These are phyloP conservation scores for Physcomitrium patens DNA, from an alignment of 225 moss, liverwort and hornwort species.

Conservation along the genomic window DNA sequence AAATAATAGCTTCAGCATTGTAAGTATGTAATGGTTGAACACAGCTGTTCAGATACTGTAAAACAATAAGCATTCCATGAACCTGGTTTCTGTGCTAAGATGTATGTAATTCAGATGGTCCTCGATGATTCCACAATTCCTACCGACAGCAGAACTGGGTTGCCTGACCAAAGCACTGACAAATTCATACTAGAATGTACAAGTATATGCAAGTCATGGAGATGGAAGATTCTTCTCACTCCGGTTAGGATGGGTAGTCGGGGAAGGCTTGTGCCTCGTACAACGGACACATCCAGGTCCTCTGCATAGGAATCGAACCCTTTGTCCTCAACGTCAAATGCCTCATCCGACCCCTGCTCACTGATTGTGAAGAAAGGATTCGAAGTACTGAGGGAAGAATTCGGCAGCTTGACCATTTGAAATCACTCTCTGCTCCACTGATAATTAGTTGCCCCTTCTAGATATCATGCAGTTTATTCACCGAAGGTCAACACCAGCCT, in stretches of 20 bases:
- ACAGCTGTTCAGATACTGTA: too few relatives aligned
- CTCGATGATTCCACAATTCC: too few relatives aligned
- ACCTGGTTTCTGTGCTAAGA: too few relatives aligned
- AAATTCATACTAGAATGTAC: constrained; percentile 28
- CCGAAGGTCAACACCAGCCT: constrained; percentile 33
- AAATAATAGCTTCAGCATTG: too few relatives aligned
- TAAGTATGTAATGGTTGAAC: too few relatives aligned
- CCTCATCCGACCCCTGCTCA: constrained; percentile 32
- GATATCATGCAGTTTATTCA: constrained; percentile 35
- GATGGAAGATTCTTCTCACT: constrained; percentile 25
- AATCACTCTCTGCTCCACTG: constrained; percentile 93
- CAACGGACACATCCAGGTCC: constrained; percentile 58
- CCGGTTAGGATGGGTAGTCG: constrained; percentile 50
- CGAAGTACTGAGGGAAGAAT: constrained; percentile 77
- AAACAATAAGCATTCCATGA: too few relatives aligned
- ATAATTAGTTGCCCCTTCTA: constrained; percentile 79
- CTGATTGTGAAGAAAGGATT: constrained; percentile 58
- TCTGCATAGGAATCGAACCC: constrained; percentile 60
- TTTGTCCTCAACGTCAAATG: constrained; percentile 43
- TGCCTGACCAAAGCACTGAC: constrained; percentile 18
- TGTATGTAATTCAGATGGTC: too few relatives aligned
- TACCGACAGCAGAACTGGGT: too few relatives aligned
- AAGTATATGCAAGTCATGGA: constrained; percentile 39
- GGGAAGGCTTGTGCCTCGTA: constrained; percentile 61
- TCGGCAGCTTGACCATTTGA: constrained; percentile 85